phyloP scores from a whole-genome alignment of 1,139 yeast genomes.

The Suzukiozyma palmioleophila region DNA sequence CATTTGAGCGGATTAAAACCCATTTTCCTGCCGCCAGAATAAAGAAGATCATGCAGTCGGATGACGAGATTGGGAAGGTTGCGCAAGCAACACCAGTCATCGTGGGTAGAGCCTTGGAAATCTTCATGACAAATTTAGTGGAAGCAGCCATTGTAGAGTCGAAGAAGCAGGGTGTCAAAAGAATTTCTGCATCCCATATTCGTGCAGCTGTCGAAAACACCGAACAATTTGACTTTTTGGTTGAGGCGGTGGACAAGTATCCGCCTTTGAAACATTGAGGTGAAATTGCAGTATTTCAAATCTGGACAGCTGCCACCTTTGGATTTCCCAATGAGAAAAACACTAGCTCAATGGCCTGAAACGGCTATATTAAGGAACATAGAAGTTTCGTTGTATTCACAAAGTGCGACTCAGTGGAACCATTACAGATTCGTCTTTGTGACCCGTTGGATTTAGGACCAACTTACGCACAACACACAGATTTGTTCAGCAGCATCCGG shows the following conservation, averaged over 20 bases:
- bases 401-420: too few relatives aligned
- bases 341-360: too few relatives aligned
- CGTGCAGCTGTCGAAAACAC: conserved; percentile 79
- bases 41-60: conserved; percentile 95
- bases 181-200: conserved; percentile 80
- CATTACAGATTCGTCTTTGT: too few relatives aligned
- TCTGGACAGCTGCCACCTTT: too few relatives aligned
- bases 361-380: too few relatives aligned
- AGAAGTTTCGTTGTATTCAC: too few relatives aligned
- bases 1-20: conserved; percentile 65
- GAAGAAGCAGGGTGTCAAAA: conserved; percentile 66
- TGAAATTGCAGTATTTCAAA: too few relatives aligned
- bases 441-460: too few relatives aligned
- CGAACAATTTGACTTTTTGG: conserved; percentile 89
- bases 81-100: conserved; percentile 98
- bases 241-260: conserved; percentile 66
- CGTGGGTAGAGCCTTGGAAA: conserved; percentile 90
- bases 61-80: conserved; percentile 96
- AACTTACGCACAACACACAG: too few relatives aligned
- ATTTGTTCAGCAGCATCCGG: too few relatives aligned
- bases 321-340: too few relatives aligned
- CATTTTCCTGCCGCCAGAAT: conserved; percentile 97
- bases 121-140: conserved; percentile 85
- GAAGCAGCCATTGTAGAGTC: conserved; percentile 83
- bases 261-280: conserved; percentile 32